Evolutionary conservation across 2,329 filamentous ascomycete species (phyloP).

Genomic region (Aspergillus neoniger): DNA sequence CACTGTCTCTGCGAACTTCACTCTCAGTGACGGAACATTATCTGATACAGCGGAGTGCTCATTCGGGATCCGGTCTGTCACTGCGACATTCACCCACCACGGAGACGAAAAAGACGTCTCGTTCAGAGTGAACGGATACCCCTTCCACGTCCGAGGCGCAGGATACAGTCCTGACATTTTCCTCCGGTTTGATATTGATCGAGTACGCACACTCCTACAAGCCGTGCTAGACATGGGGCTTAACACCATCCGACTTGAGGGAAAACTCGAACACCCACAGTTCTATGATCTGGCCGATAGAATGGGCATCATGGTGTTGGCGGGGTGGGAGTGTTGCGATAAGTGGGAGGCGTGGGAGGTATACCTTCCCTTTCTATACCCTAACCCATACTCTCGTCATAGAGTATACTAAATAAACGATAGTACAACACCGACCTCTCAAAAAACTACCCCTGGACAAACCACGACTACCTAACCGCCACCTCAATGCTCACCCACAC

Average conservation of each 20-base stretch:
- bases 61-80: slow-evolving; percentile 60
- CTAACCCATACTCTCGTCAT: too few relatives aligned
- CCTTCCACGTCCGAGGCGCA: slow-evolving; percentile 62
- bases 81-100: slow-evolving; percentile 50
- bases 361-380: too few relatives aligned
- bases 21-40: slow-evolving; percentile 12
- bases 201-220: slow-evolving; percentile 53
- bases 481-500: slow-evolving; percentile 59
- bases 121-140: slow-evolving; percentile 58
- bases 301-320: slow-evolving; percentile 62
- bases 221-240: slow-evolving; percentile 63
- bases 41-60: slow-evolving; percentile 40
- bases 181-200: slow-evolving; percentile 56
- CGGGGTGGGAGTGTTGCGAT: slow-evolving; percentile 68
- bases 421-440: slow-evolving; percentile 60
- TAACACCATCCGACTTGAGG: slow-evolving; percentile 65
- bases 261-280: slow-evolving; percentile 64
- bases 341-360: slow-evolving; percentile 66
- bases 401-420: too few relatives aligned
- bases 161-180: slow-evolving; percentile 66
- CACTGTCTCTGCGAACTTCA: slow-evolving; percentile 33
- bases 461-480: slow-evolving; percentile 56
- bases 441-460: too few relatives aligned
- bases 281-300: slow-evolving; percentile 62
- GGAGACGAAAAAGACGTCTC: slow-evolving; percentile 52